Base-by-base conservation (phyloP, 2,329 filamentous ascomycete genomes). In the Cercospora brassicicola region DNA sequence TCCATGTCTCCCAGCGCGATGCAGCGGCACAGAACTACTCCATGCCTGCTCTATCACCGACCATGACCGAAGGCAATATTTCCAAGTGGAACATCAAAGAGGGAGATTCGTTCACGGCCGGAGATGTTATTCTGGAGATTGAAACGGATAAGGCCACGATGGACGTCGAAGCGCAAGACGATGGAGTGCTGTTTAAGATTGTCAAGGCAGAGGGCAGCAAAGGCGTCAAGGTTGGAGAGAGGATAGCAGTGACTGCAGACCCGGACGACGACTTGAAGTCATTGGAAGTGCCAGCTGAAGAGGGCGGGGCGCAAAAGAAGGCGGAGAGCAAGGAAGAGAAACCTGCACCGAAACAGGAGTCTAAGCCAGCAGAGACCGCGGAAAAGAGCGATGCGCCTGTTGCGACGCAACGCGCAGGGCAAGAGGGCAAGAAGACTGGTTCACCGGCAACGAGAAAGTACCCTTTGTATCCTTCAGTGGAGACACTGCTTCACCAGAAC, bases 141-240 rank as follows among this genome's bases (percentile, higher is more conserved):
- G 93, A 96, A 83, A 96, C 93, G 67, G 93, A 96, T 81, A 96
- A 96, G 85, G 93, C 93, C 65, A 92, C 92, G 66, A 96, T 96
- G 92, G 93, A 96, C 75, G 93, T 96, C 28, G 93, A 96, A 84
- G 93, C 93, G 48, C 93, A 95, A 82, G 93, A 96, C 55, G 92
- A 96, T 77, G 93, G 93, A 51, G 84, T 94, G 73, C 82, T 96
- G 80, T 89, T 93, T 78, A 96, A 95, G 85, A 94, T 96, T 74
- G 87, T 89, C 78, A 84, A 89, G 77, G 83, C 83, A 53, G 90
- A 93, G 77, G 92, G 92, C 64, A 86, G 86, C 79, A 95, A 96
- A 83, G 84, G 84, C 57, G 86, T 96, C 39, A 86, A 91, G 79
- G 92, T 96, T 64, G 93, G 93, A 72, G 84, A 87, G 57, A 86